A percentile compares a stretch with the other conserved stretches of the same genome.
These are phyloP conservation scores for Aspergillus ruber DNA, from an alignment of 2,329 filamentous ascomycete species.

Conservation along the genomic window DNA sequence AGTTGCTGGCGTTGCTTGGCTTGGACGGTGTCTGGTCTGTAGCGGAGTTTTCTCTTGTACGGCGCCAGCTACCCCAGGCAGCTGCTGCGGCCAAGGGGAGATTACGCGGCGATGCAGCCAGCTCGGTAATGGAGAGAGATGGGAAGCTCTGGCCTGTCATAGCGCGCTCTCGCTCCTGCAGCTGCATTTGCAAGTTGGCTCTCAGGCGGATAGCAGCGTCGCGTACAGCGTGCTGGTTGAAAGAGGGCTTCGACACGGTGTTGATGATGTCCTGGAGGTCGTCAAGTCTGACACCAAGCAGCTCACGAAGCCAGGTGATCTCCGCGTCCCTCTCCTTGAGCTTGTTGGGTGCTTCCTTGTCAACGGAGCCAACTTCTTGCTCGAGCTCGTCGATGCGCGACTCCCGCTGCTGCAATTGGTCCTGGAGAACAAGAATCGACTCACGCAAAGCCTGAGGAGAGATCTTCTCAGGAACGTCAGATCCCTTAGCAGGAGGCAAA, in stretches of 20 bases:
- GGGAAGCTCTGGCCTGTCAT: constrained; percentile 63
- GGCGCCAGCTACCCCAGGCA: constrained; percentile 96
- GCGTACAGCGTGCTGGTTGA: constrained; percentile 71
- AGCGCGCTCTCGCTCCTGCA: constrained; percentile 84
- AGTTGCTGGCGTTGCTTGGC: constrained; percentile 50
- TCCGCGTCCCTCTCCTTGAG: constrained; percentile 90
- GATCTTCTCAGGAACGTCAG: constrained; percentile 69
- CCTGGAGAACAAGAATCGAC: constrained; percentile 91
- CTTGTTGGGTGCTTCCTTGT: constrained; percentile 72
- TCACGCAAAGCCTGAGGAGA: constrained; percentile 92
- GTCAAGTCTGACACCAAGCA: constrained; percentile 81
- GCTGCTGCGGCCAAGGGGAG: constrained; percentile 81
- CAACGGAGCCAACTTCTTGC: constrained; percentile 59
- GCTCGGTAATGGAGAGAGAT: constrained; percentile 67
- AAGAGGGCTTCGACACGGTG: constrained; percentile 66
- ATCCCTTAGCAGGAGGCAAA: constrained; percentile 36
- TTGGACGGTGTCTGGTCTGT: constrained; percentile 56
- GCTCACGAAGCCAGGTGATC: constrained; percentile 88
- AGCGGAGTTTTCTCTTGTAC: constrained; percentile 51
- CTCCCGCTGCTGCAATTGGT: constrained; percentile 93
- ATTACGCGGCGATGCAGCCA: constrained; percentile 70
- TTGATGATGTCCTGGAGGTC: constrained; percentile 89
- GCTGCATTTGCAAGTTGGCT: constrained; percentile 95
- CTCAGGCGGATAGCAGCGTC: constrained; percentile 89
- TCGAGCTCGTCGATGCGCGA: constrained; percentile 82